A percentile compares a stretch with the other conserved stretches of the same genome.
Evolutionary conservation across 139 green algal species (phyloP).

Genomic region (Picochlorum sp.): DNA sequence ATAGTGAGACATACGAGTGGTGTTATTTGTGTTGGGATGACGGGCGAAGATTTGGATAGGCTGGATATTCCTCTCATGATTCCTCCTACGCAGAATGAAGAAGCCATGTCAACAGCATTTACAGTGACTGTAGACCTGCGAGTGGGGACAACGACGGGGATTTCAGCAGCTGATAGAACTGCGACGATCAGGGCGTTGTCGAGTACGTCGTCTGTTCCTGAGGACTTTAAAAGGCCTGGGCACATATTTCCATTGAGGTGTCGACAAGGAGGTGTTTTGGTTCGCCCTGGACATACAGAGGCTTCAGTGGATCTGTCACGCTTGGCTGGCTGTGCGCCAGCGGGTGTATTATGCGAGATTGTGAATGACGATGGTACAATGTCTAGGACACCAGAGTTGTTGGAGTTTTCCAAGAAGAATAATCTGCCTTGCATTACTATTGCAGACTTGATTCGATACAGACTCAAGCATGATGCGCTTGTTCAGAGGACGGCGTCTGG

Average conservation of each 20-base stretch:
- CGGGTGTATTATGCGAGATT: conserved; percentile 92
- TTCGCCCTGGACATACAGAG: conserved; percentile 86
- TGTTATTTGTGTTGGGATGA: conserved; percentile 65
- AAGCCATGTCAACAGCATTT: conserved; percentile 92
- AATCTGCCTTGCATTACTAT: conserved; percentile 87
- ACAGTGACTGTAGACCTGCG: conserved; percentile 82
- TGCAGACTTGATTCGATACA: conserved; percentile 72
- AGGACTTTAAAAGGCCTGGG: conserved; percentile 80
- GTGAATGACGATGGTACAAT: conserved; percentile 84
- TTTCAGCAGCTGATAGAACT: conserved; percentile 83
- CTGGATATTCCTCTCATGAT: conserved; percentile 95
- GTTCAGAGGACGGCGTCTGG: conserved; percentile 9
- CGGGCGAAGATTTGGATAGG: conserved; percentile 64
- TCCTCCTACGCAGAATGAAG: conserved; percentile 54
- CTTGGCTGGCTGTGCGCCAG: conserved; percentile 76
- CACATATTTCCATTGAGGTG: conserved; percentile 94
- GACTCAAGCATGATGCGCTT: conserved; percentile 23
- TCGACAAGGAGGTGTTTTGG: conserved; percentile 67
- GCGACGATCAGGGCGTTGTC: conserved; percentile 77
- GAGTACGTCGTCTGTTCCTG: conserved; percentile 33
- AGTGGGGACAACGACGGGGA: conserved; percentile 83
- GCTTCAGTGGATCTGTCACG: conserved; percentile 84
- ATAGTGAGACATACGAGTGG: conserved; percentile 90
- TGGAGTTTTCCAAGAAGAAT: conserved; percentile 70
- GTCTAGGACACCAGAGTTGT: conserved; percentile 64